phyloP scores from a whole-genome alignment of 176 grass and related monocot genomes.

The Poa annua region DNA sequence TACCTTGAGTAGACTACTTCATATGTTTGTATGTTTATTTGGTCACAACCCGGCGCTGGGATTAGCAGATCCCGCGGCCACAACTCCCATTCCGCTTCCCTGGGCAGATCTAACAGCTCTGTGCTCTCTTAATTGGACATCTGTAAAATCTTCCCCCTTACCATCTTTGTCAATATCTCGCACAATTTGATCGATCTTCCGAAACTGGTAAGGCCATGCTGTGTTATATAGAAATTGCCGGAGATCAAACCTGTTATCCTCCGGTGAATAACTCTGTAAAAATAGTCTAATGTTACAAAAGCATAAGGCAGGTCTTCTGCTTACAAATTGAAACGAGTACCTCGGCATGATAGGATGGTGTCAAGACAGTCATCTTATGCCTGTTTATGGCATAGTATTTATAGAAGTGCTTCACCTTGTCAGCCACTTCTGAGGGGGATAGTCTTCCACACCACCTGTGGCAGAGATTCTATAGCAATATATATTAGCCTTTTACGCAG shows the following conservation, averaged over 20 bases:
- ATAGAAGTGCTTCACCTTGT: conserved; percentile 99
- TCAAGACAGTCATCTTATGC: conserved; percentile 98
- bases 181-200: conserved; percentile 84
- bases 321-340: conserved; percentile 41
- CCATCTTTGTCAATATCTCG: conserved; percentile 61
- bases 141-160: conserved; percentile 38
- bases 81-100: conserved; percentile 84
- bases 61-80: conserved; percentile 65
- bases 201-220: conserved; percentile 87
- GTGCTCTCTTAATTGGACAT: conserved; percentile 24
- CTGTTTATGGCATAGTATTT: conserved; percentile 96
- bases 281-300: conserved; percentile 12
- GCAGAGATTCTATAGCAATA: conserved; percentile 74
- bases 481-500: conserved; percentile 15
- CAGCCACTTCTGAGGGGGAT: conserved; percentile 86
- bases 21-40: background rate
- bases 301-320: background rate
- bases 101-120: conserved; percentile 17
- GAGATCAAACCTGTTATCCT: conserved; percentile 93
- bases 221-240: conserved; percentile 95
- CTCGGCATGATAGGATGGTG: conserved; percentile 96
- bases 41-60: conserved; percentile 66
- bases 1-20: background rate
- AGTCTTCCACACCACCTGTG: conserved; percentile 84
- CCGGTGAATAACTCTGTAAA: conserved; percentile 97